Base-by-base conservation (phyloP, 306 rosid species). In the Vachellia pachyceras region DNA sequence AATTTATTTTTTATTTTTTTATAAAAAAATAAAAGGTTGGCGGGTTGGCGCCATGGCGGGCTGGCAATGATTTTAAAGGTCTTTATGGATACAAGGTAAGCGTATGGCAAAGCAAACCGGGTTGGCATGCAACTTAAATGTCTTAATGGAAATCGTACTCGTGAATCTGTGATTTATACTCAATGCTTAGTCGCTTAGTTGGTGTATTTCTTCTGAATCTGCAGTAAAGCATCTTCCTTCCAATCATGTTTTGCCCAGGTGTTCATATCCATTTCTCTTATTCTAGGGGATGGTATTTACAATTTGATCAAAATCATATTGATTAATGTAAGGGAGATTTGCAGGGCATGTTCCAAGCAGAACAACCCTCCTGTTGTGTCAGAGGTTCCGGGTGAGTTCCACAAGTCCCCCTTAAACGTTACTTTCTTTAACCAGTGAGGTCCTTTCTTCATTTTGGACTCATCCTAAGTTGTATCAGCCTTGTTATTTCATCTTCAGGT, bases 41-140 rank as follows among this genome's bases (percentile, higher is more conserved):
- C n/a, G n/a, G n/a, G n/a, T n/a, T n/a, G n/a, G n/a, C n/a, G n/a
- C n/a, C n/a, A n/a, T n/a, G n/a, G n/a, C n/a, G n/a, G n/a, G n/a
- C n/a, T n/a, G n/a, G 85, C 88, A 91, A 81, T 86, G 98, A 91
- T 85, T 93, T 93, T 78, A 93, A 95, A 87, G 99, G 99, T 73
- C 98, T 95, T 61, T 95, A 95, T 78, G 99, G 99, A 80, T 95
- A 95, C 82, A 95, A 95, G 98, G 99, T 93, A 87, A 40, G 74
- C 18, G 96, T 89, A 86, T 44, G 77, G 36, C 64, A 49, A 57
- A 74, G 57, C 58, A 50, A 25, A 55, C 18, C 41, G 73, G 52
- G 75, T 44, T 81, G 82, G 70, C 8, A 63, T 52, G 18, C 79
- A 6, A 58, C 37, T 58, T 58, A 58, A 58, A 58, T 58, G 36